Conservation (phyloP, 2,329 filamentous ascomycete species). For the Fusarium setosum region DNA sequence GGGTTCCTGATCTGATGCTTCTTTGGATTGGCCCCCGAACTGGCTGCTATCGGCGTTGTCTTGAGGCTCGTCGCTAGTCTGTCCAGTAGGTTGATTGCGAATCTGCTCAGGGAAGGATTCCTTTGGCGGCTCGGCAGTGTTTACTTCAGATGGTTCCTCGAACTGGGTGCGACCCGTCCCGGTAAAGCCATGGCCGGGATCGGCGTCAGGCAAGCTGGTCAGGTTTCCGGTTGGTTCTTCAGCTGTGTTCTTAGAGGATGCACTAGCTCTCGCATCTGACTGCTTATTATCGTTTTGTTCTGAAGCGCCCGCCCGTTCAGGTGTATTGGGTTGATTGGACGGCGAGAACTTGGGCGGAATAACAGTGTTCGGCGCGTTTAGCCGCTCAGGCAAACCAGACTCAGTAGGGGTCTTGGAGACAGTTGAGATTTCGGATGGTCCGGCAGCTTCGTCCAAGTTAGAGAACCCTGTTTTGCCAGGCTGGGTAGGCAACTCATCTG, state of each 20-base stretch:
- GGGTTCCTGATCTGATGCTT: neutral
- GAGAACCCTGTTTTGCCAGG: neutral
- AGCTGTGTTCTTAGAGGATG: neutral
- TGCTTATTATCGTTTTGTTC: conserved; percentile 5
- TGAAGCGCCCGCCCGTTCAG: conserved; percentile 2
- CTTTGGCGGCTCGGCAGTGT: neutral
- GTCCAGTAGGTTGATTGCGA: neutral
- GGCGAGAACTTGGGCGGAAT: neutral
- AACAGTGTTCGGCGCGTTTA: neutral
- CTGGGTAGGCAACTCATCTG: conserved; percentile 8
- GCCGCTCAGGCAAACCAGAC: neutral
- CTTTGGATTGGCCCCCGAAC: neutral
- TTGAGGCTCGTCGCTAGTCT: neutral
- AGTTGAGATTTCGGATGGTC: conserved; percentile 1
- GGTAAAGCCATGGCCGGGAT: neutral
- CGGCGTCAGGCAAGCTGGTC: neutral
- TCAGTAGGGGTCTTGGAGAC: neutral
- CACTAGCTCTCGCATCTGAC: neutral
- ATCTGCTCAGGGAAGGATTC: neutral
- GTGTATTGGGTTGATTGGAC: neutral
- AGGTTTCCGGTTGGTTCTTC: neutral
- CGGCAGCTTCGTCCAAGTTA: neutral
- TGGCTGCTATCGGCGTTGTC: neutral
- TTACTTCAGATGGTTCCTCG: neutral
- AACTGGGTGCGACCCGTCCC: neutral